Base-by-base conservation (phyloP, 768 basidiomycete genomes). In the Tylopilus sp. region DNA sequence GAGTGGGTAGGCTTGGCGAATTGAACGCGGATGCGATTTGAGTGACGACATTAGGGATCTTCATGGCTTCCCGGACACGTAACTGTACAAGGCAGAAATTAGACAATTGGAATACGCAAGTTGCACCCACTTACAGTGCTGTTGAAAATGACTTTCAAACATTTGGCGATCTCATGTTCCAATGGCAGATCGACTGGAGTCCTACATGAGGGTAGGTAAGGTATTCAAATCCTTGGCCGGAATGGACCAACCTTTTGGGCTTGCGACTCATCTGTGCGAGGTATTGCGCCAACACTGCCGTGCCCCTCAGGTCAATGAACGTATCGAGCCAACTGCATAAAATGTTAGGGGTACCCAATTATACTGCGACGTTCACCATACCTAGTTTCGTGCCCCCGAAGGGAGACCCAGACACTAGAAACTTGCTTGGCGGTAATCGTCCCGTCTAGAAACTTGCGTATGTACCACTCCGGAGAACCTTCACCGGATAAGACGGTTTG, bases 391-490 rank as follows among this genome's bases (percentile, higher is more conserved):
- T 86, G 84, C 44, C 90, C 89, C 48, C 95, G 79, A 58, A 93
- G 65, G 6, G 79, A 97, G 25, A 86, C 88, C 60, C 77, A 77
- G 41, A 98, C 73, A 50, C 87, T 83, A 20, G 78, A 75, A 10
- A 90, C 88, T 56, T 93, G 85, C 69, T 91, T 89, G 38, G 83
- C 71, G 1, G 86, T 93, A 44, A 97, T 83, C 2, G 88, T 88
- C 52, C 83, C 82, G 63, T 95, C 88, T 63, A 98, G 75, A 65
- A 97, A 91, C 69, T 86, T 91, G 68, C 85, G 82, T 57, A 98
- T 82, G 65, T 93, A 98, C 88, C 88, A 97, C 66, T 97, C 89
- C 1, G 95, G 93, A 9, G 88, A 82, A 55, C 87, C 85, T 48
- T 83, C 80, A 20, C 80, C 69, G 20, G 81, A 77, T 20, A 76